Base-by-base conservation (phyloP, 1,139 yeast species). In the Meyerozyma elateridarum region DNA sequence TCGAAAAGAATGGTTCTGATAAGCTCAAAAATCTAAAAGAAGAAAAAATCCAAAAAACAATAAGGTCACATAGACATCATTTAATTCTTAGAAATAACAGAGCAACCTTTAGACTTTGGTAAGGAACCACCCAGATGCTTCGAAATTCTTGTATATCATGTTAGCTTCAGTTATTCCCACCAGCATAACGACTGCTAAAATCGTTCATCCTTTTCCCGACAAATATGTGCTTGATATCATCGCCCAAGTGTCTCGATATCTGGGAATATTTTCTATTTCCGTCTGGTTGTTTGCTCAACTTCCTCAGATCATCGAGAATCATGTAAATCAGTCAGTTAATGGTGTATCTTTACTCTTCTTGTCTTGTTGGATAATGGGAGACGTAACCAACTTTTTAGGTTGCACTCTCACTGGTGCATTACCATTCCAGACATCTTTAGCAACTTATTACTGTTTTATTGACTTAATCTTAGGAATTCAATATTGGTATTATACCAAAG, bases 261-360 rank as follows among this genome's bases (percentile, higher is more conserved):
- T 40, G 9, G 48, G 48, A 9, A 28, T 37, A 7, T 37, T 42
- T 15, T 39, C 44, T 22, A 24, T 44, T 15, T 29, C 30, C 12
- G 39, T 40, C 6, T 52, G 57, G 57, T 47, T 52, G 13, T 51
- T 52, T 43, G 57, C 57, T 8, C 57, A 52, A 39, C 41, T 52
- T 7, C 57, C 57, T n/a, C 57, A 52, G 31, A 49, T 52, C 25
- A 41, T 51, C 15, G 56, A 52, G 22, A 52, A 52, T 41, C 49
- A 52, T 30, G 28, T 45, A 26, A 51, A 52, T 36, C 44, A 46
- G 31, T 45, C 51, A n/a, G 57, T 53, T 9, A 43, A 41, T 14
- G 58, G 58, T 1, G 49, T 53, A 3, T 50, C 55, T 16, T 36
- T 42, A 2, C 28, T 44, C 15, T 53, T 52, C 30, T 36, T 52